These are phyloP conservation scores for Macaranga tanarius DNA, from an alignment of 441 rosid species.

Conservation along the genomic window DNA sequence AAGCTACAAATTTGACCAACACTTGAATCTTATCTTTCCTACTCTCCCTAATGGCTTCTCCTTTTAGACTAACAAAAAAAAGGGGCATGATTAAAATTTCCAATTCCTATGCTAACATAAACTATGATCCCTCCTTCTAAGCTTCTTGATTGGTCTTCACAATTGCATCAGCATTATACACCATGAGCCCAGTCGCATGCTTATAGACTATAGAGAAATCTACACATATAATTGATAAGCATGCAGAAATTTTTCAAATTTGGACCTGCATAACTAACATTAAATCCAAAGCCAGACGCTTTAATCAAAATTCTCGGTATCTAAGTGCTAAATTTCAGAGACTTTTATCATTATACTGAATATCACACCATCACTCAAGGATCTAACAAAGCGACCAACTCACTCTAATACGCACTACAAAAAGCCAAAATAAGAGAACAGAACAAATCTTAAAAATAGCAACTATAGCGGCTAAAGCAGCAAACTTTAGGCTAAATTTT, in stretches of 20 bases:
- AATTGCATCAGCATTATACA: not conserved
- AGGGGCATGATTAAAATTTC: not conserved
- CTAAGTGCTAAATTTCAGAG: not conserved
- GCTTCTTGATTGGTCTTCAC: not conserved
- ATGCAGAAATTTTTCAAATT: not conserved
- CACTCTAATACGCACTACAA: not conserved
- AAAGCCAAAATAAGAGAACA: not conserved
- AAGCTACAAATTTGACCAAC: not conserved
- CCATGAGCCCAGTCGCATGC: not conserved
- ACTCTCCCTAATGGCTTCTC: not conserved
- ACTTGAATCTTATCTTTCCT: not conserved
- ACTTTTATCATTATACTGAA: not conserved
- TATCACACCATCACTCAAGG: not conserved
- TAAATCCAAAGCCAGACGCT: not conserved
- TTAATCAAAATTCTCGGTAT: not conserved
- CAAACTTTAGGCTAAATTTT: not conserved
- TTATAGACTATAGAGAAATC: not conserved
- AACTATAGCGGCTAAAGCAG: not conserved
- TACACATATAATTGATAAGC: no score
- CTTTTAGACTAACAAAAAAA: not conserved
- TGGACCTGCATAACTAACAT: not conserved
- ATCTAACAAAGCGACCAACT: constrained; percentile 5
- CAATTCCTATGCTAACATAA: not conserved
- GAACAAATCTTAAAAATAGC: not conserved
- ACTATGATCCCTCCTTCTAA: not conserved